phyloP scores from a whole-genome alignment of 1,284 basidiomycete species.

The Leccinum subrobustum region DNA sequence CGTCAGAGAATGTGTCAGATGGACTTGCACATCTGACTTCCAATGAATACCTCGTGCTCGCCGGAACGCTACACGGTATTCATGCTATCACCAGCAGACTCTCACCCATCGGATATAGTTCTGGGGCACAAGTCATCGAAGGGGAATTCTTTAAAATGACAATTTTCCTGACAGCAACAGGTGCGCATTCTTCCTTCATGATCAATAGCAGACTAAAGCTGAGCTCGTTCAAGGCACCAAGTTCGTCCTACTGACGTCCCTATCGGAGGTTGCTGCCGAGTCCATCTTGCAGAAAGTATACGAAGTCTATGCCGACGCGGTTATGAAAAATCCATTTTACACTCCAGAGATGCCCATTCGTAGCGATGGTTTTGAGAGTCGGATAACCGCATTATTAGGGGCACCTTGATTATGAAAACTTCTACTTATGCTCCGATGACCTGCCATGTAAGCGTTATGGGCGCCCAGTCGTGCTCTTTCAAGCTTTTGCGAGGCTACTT shows the following conservation, averaged over 20 bases:
- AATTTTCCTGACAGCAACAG: slow-evolving; percentile 89
- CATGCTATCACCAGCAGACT: slow-evolving; percentile 96
- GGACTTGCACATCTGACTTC: slow-evolving; percentile 85
- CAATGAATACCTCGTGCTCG: slow-evolving; percentile 97
- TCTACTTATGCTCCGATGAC: background rate
- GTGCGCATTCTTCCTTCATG: slow-evolving; percentile 45
- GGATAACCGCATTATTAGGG: slow-evolving; percentile 62
- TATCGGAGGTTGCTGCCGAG: slow-evolving; percentile 75
- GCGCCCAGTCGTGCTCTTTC: background rate
- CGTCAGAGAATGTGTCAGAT: slow-evolving; percentile 47
- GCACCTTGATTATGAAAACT: slow-evolving; percentile 34
- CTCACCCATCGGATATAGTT: slow-evolving; percentile 79
- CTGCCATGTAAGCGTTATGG: background rate
- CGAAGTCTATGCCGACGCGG: slow-evolving; percentile 88
- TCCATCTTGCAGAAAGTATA: slow-evolving; percentile 79
- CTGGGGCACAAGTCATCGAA: slow-evolving; percentile 92
- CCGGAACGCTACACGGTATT: slow-evolving; percentile 96
- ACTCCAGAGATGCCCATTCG: slow-evolving; percentile 97
- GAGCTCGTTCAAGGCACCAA: slow-evolving; percentile 78
- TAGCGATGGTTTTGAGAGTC: slow-evolving; percentile 83
- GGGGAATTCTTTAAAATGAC: slow-evolving; percentile 92
- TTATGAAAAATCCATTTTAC: slow-evolving; percentile 99
- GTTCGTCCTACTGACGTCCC: slow-evolving; percentile 87
- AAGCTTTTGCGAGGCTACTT: background rate
- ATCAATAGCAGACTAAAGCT: background rate